Conservation (phyloP, 306 rosid genomes). For the Chamaecrista fasciculata region DNA sequence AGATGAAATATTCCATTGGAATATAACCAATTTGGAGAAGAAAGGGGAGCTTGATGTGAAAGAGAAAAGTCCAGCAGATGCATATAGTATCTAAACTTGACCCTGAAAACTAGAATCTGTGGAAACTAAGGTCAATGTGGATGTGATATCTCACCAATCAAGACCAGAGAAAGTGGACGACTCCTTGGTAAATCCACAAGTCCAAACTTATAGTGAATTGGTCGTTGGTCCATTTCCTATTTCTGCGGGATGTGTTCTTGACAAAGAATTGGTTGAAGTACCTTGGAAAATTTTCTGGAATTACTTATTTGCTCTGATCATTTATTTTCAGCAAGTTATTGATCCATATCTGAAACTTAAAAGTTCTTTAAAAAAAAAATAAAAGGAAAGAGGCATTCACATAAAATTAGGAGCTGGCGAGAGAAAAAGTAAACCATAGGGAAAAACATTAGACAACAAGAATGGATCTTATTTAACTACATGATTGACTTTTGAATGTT, state of each 20-base stretch:
- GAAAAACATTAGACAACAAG: background rate
- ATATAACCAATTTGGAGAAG: slow-evolving; percentile 53
- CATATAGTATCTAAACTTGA: slow-evolving; percentile 37
- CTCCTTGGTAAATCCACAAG: slow-evolving; percentile 27
- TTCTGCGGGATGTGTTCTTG: no score
- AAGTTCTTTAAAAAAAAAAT: background rate
- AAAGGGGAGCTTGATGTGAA: slow-evolving; percentile 44
- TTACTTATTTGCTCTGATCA: no score
- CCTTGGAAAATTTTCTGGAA: no score
- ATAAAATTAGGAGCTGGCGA: background rate
- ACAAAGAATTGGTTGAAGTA: no score
- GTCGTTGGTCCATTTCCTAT: slow-evolving; percentile 46
- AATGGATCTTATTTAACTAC: background rate
- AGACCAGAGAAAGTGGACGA: slow-evolving; percentile 27
- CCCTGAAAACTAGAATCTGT: slow-evolving; percentile 32
- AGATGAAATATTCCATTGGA: slow-evolving; percentile 51
- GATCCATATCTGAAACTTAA: background rate
- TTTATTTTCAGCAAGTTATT: background rate
- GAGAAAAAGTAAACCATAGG: background rate
- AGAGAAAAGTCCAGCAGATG: slow-evolving; percentile 64
- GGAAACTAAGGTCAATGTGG: slow-evolving; percentile 30
- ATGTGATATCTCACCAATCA: slow-evolving; percentile 26
- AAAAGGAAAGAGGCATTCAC: background rate
- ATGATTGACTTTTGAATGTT: background rate
- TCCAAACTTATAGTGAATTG: slow-evolving; percentile 47